Base-by-base conservation (phyloP, 2,329 filamentous ascomycete genomes). In the Calonectria montana region DNA sequence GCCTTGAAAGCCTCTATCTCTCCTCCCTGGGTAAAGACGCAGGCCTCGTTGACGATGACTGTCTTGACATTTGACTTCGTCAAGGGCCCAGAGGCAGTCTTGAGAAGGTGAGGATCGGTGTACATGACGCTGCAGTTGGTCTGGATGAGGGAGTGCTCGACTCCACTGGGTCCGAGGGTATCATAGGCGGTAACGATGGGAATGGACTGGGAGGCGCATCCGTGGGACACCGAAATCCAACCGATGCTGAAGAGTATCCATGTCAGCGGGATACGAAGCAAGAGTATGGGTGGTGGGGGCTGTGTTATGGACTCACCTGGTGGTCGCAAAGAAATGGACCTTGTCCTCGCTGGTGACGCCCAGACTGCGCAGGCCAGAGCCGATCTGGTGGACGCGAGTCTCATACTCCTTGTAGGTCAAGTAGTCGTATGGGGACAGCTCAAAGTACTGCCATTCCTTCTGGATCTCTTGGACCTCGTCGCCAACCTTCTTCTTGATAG, bases 181-280 rank as follows among this genome's bases (percentile, higher is more conserved):
- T 98, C 96, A 84, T 98, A 98, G 63, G 96, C 95, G 55, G 96
- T 98, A 63, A 98, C 96, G 76, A 98, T 96, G 71, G 94, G 91
- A 82, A 98, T 91, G 53, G 94, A 96, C 84, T 98, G 96, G 18
- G 95, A 96, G 23, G 92, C 86, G 90, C 93, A 87, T 53, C 85
- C 89, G 82, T 97, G 94, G 57, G 96, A 94, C 79, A 94, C 91
- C 67, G 92, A 91, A 75, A 98, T 89, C 96, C 96, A 98, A 85
- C 94, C 90, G 64, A 91, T 89, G 82, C 94, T 95, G 67, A 6
- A 64, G 21, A 13, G 25, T 13, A 8, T 12, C 10, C 31, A 47
- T 23, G 48, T 67, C 35, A 71, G 65, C 64, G 48, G 15, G 39
- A 62, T 21, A 67, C 35, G 39, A 25, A 35, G 31, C 10, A 35